Evolutionary conservation across 441 rosid genomes (phyloP), one percentile per base, ranked within the genome.

Genomic region (Monsonia emarginata): DNA sequence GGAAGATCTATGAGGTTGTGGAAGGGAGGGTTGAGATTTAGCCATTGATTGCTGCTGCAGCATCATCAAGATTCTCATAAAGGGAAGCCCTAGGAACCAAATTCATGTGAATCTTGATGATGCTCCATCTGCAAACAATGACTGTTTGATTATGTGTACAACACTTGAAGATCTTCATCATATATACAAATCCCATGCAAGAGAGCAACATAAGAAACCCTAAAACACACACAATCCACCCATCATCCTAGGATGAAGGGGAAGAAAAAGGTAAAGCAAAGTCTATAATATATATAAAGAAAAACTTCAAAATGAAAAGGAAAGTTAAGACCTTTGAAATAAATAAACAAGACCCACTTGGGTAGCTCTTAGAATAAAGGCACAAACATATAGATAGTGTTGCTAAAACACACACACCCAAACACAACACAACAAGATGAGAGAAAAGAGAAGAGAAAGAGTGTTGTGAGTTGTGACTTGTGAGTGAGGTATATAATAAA

Each of bases 101-200:
- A 40, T 1, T 9, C 22, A 30, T 61, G 65, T 28, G 65, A 61
- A 61, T 61, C 46, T 57, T 54, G 31, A 40, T 25, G 69, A 38
- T 7, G 63, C 26, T 52, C 24, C 95, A 86, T 63, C 88, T 5
- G 95, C 88, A 79, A 90, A 79, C 85, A 88, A 75, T 80, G 90
- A 75, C 97, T 85, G 90, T 13, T 28, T n/a, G n/a, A n/a, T 8
- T n/a, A 54, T 4, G 34, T 36, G 42, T 66, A 22, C 26, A 19
- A 18, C 71, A 16, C 21, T 69, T 61, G 60, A 64, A 48, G 76
- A 70, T 80, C 80, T 72, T 60, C 78, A 25, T 50, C 5, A 10
- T 52, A n/a, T n/a, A n/a, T n/a, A n/a, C n/a, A n/a, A n/a, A n/a
- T 62, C 65, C 70, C 76, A 63, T 74, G 77, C 74, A 72, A 4